phyloP scores from a whole-genome alignment of 805 yeast species.

The Candida insectorum region DNA sequence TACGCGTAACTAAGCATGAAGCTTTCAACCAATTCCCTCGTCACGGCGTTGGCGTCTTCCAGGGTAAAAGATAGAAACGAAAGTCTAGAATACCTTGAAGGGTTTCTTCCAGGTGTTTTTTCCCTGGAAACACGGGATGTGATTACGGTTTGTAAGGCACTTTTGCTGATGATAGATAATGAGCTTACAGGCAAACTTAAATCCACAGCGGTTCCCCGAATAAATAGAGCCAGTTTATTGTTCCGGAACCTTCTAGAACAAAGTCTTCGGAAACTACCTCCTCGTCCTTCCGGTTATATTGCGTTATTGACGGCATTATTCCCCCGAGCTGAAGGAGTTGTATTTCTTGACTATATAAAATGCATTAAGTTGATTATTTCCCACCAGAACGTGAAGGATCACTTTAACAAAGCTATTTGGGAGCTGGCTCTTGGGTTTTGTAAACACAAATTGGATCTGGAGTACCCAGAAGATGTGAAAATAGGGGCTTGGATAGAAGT shows the following conservation, averaged over 20 bases:
- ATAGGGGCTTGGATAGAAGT: slow-evolving; percentile 1
- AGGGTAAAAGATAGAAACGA: slow-evolving; percentile 55
- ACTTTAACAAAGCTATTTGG: slow-evolving; percentile 29
- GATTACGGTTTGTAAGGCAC: slow-evolving; percentile 2
- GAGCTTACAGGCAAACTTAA: slow-evolving; percentile 2
- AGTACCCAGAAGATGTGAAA: neutral
- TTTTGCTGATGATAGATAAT: slow-evolving; percentile 4
- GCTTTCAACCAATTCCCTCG: too few species aligned
- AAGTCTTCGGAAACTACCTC: slow-evolving; percentile 1
- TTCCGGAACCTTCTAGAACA: slow-evolving; percentile 2
- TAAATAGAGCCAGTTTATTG: slow-evolving; percentile 2
- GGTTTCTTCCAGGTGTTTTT: slow-evolving; percentile 1
- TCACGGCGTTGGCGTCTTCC: too few species aligned
- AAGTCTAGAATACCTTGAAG: slow-evolving; percentile 34
- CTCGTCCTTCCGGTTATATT: slow-evolving; percentile 5
- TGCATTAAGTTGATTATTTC: slow-evolving; percentile 18
- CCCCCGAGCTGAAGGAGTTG: slow-evolving; percentile 1
- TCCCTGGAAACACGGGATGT: slow-evolving; percentile 5
- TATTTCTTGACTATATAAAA: slow-evolving; percentile 20
- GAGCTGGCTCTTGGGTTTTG: slow-evolving; percentile 19
- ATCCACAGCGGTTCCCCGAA: slow-evolving; percentile 1
- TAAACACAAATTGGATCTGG: slow-evolving; percentile 4
- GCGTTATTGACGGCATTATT: slow-evolving; percentile 1
- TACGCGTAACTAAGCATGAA: neutral
- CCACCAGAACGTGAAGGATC: slow-evolving; percentile 27